Base-by-base conservation (phyloP, 495 filamentous ascomycete species). In the Talaromyces thailandensis region DNA sequence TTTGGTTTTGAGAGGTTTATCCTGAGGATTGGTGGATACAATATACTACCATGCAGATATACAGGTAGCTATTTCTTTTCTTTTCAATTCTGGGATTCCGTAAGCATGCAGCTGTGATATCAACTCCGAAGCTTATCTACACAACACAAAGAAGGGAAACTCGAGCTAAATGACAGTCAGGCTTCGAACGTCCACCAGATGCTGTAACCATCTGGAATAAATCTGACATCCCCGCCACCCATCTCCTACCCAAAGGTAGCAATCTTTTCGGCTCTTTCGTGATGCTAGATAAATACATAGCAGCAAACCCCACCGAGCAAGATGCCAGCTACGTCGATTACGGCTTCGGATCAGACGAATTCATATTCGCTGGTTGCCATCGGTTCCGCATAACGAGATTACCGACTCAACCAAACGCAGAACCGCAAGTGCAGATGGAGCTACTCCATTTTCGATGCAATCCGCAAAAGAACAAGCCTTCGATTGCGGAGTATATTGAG, bases 341-440 rank as follows among this genome's bases (percentile, higher is more conserved):
- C 50, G 64, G 67, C 11, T 68, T 66, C 18, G 67, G 67, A 3
- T 68, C 67, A 35, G 67, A 68, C 55, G 28, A 62, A 26, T 64
- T 23, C 18, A 43, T 28, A 7, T 68, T 68, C 35, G 64, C 60
- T 4, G 67, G 67, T 18, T 68, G 67, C 28, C 67, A 68, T 50
- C 60, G 67, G n/a, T 63, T 68, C 29, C 65, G 64, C 16, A 61
- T 66, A 26, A 65, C 64, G 3, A 59, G 64, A 28, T 24, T 63
- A 35, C 26, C 26, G 29, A 57, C 55, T 31, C 26, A 21, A 4
- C 4, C 26, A 25, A 16, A 11, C 12, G 16, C 26, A 35, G 55
- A 57, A 12, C 28, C 58, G 23, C 62, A 61, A 28, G 61, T 64
- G 16, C 56, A 64, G 63, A 58, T 68, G 21, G 50, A 66, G 37